Evolutionary conservation across 768 basidiomycete species (phyloP), one percentile per base, ranked within the genome.

Genomic region (Cyathus striatus): DNA sequence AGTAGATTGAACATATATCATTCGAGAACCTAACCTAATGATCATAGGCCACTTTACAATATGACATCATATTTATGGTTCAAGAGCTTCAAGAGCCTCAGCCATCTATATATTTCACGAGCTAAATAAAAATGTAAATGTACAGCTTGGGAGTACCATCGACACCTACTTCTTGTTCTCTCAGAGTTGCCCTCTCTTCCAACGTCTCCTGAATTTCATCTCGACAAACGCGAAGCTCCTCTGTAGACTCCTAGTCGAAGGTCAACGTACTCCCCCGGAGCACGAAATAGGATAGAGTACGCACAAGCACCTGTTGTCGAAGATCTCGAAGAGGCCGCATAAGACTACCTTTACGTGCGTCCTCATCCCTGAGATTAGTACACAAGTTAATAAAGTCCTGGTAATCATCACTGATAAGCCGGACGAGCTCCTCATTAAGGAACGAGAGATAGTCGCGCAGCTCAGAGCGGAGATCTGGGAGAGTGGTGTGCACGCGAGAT

Each of bases 371-470:
- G 50, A 98, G 61, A 54, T 97, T 92, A 3, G 94, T 93, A 49
- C 94, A 94, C 23, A 99, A 72, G 52, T 88, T 91, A 55, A 98
- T 95, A 59, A 98, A 99, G 12, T 93, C 93, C 61, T 93, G 93
- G 56, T 98, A 99, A 65, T 98, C 96, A 53, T 92, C 86, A 63
- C 98, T 98, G 60, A 98, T 96, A 55, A 98, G 80, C 55, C 83
- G 83, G 23, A 98, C 92, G 25, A 99, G 76, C 59, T 96, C 95
- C 59, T 94, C 90, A 61, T 95, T 92, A 49, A 99, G 66, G 7
- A 74, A 68, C 0, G 79, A 77, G 46, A 91, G 71, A 60, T 97
- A 97, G 41, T 90, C 83, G 23, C 92, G 77, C 17, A 99, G 70
- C 59, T 99, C 94, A 3, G 79, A 64, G 41, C 93, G 83, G 23